Conservation (phyloP, 495 filamentous ascomycete genomes). For the Talaromyces liani region DNA sequence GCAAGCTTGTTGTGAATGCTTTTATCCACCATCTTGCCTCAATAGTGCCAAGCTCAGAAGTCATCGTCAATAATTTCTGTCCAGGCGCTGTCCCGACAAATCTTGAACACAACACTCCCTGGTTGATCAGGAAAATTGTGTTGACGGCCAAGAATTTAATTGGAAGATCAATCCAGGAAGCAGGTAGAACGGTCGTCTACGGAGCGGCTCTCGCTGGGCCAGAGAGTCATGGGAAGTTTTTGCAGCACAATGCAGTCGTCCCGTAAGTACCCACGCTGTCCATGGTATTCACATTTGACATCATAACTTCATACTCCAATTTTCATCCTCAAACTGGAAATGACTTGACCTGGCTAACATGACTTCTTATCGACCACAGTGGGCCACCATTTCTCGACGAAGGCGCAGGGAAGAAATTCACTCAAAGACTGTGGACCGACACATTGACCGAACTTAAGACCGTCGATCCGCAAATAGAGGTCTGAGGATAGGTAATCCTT, state of each 20-base stretch:
- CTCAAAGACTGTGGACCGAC: not conserved
- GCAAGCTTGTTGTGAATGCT: slow-evolving; percentile 22
- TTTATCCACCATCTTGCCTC: slow-evolving; percentile 16
- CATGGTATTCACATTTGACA: not conserved
- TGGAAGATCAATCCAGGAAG: slow-evolving; percentile 10
- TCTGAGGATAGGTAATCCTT: not conserved
- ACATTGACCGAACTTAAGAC: not conserved
- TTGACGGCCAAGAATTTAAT: slow-evolving; percentile 7
- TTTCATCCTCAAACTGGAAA: not conserved
- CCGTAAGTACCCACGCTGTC: not conserved
- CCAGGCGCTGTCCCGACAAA: slow-evolving; percentile 20
- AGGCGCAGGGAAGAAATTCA: not conserved
- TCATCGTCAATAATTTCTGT: slow-evolving; percentile 22
- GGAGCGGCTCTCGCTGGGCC: slow-evolving; percentile 11
- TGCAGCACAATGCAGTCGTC: slow-evolving; percentile 9
- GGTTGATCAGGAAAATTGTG: slow-evolving; percentile 13
- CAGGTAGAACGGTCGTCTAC: slow-evolving; percentile 12
- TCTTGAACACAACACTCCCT: slow-evolving; percentile 9
- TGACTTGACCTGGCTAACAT: not conserved
- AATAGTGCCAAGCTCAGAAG: slow-evolving; percentile 11
- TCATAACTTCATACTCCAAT: not conserved
- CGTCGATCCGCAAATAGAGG: not conserved
- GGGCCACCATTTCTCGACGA: not conserved
- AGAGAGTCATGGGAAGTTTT: slow-evolving; percentile 21
- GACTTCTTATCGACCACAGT: not conserved